Evolutionary conservation across 2,329 filamentous ascomycete species (phyloP).

Genomic region (Ascochyta rabiei): DNA sequence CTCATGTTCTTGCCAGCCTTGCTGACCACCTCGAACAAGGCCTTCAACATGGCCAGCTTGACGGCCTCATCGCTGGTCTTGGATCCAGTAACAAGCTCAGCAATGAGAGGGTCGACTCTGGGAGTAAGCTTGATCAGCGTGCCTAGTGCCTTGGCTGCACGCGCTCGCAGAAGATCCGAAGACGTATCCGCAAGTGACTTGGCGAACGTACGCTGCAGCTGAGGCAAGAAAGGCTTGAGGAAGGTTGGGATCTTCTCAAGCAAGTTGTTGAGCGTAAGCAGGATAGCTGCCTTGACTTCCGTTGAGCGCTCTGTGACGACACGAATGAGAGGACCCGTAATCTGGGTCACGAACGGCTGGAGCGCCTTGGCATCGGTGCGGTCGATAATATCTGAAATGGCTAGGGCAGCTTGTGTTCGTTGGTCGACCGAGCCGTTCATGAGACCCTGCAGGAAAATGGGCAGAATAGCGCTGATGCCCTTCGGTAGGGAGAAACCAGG

Average conservation of each 20-base stretch:
- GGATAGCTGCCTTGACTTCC: slow-evolving; percentile 93
- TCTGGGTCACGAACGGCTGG: slow-evolving; percentile 95
- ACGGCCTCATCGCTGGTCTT: slow-evolving; percentile 89
- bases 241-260: slow-evolving; percentile 96
- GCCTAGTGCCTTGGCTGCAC: slow-evolving; percentile 91
- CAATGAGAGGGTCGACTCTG: slow-evolving; percentile 90
- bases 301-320: slow-evolving; percentile 96
- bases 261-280: slow-evolving; percentile 91
- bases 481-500: slow-evolving; percentile 90
- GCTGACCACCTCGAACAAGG: slow-evolving; percentile 92
- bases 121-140: slow-evolving; percentile 96
- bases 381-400: slow-evolving; percentile 95
- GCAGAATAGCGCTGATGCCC: slow-evolving; percentile 93
- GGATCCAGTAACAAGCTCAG: slow-evolving; percentile 91
- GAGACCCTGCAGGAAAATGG: slow-evolving; percentile 95
- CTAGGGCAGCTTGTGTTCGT: slow-evolving; percentile 86
- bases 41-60: slow-evolving; percentile 94
- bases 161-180: slow-evolving; percentile 83
- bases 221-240: slow-evolving; percentile 94
- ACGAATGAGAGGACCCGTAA: slow-evolving; percentile 95
- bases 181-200: slow-evolving; percentile 93
- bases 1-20: slow-evolving; percentile 96
- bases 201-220: slow-evolving; percentile 95
- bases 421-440: slow-evolving; percentile 97
- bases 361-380: slow-evolving; percentile 85